Percentiles rank a stretch among this genome's conserved stretches.
These are phyloP conservation scores for Penicillium aurantiogriseum DNA, from an alignment of 2,329 filamentous ascomycete genomes.

Conservation along the genomic window DNA sequence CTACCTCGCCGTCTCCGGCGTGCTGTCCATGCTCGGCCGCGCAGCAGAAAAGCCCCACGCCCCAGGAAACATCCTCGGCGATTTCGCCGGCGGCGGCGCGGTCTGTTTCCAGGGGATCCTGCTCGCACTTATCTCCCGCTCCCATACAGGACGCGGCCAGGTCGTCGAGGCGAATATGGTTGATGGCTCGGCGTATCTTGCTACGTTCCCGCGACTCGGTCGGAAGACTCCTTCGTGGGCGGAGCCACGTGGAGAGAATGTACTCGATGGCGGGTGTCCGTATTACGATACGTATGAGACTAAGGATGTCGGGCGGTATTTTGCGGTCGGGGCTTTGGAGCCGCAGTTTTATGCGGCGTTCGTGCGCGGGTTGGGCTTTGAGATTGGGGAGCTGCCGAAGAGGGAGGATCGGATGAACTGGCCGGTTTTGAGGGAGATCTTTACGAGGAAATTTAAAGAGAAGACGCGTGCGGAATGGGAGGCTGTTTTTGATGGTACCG, in stretches of 20 bases:
- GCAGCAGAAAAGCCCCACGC: slow-evolving; percentile 68
- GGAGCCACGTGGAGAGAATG: slow-evolving; percentile 67
- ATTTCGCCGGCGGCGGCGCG: slow-evolving; percentile 87
- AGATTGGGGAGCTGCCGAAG: slow-evolving; percentile 44
- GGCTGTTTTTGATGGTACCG: slow-evolving; percentile 77
- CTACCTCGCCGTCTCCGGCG: slow-evolving; percentile 85
- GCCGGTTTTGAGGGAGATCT: slow-evolving; percentile 62
- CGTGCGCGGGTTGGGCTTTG: slow-evolving; percentile 64
- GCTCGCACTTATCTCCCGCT: slow-evolving; percentile 69
- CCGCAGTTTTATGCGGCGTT: slow-evolving; percentile 76
- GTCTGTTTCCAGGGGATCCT: slow-evolving; percentile 79
- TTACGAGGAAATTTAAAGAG: slow-evolving; percentile 63
- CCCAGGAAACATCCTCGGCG: slow-evolving; percentile 79
- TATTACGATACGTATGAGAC: slow-evolving; percentile 91
- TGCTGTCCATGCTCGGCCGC: slow-evolving; percentile 72
- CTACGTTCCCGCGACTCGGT: slow-evolving; percentile 70
- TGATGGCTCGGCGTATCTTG: slow-evolving; percentile 77
- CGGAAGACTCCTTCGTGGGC: slow-evolving; percentile 63
- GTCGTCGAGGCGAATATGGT: slow-evolving; percentile 98
- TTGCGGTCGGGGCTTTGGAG: slow-evolving; percentile 89
- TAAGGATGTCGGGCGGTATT: slow-evolving; percentile 66
- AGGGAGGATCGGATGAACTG: slow-evolving; percentile 64
- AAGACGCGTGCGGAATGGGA: slow-evolving; percentile 82
- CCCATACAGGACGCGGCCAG: slow-evolving; percentile 68
- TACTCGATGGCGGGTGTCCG: slow-evolving; percentile 79